Evolutionary conservation across 148 eudicot species (phyloP).

Genomic region (Mesembryanthemum crystallinum): DNA sequence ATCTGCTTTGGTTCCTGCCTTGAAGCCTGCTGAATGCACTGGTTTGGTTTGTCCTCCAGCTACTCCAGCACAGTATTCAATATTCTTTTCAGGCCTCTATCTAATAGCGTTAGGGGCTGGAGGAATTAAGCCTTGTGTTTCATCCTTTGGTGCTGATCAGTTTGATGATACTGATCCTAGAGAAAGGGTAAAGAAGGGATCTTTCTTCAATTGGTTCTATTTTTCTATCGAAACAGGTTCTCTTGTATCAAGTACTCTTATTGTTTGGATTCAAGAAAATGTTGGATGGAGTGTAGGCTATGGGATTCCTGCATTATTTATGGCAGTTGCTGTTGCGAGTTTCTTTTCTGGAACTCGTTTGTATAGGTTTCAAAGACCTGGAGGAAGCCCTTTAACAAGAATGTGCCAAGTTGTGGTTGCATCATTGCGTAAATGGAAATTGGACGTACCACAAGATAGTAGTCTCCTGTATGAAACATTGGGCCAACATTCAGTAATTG

Average conservation of each 20-base stretch:
- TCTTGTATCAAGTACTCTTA: conserved; percentile 33
- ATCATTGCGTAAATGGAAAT: conserved; percentile 22
- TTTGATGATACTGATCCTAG: conserved; percentile 42
- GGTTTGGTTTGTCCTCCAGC: conserved; percentile 45
- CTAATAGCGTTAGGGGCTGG: conserved; percentile 50
- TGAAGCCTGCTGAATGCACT: conserved; percentile 27
- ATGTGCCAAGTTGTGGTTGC: conserved; percentile 32
- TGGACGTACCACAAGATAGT: conserved; percentile 30
- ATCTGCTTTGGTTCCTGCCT: conserved; percentile 42
- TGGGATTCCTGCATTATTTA: conserved; percentile 37
- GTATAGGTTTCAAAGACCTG: conserved; percentile 36
- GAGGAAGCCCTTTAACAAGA: conserved; percentile 35
- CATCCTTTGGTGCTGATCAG: conserved; percentile 51
- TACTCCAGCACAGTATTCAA: conserved; percentile 33
- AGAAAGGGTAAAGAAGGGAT: conserved; percentile 41
- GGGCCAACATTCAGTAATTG: conserved; percentile 24
- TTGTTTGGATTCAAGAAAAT: conserved; percentile 45
- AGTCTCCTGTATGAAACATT: conserved; percentile 38
- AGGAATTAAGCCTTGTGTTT: conserved; percentile 50
- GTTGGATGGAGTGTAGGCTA: conserved; percentile 41
- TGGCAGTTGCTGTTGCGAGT: conserved; percentile 35
- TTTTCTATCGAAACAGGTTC: conserved; percentile 36
- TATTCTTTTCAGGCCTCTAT: conserved; percentile 41
- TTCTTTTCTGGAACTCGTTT: conserved; percentile 42
- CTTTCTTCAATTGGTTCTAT: conserved; percentile 44